Base-by-base conservation (phyloP, 352 stramenopile genomes). In the Blastocystis hominis region DNA sequence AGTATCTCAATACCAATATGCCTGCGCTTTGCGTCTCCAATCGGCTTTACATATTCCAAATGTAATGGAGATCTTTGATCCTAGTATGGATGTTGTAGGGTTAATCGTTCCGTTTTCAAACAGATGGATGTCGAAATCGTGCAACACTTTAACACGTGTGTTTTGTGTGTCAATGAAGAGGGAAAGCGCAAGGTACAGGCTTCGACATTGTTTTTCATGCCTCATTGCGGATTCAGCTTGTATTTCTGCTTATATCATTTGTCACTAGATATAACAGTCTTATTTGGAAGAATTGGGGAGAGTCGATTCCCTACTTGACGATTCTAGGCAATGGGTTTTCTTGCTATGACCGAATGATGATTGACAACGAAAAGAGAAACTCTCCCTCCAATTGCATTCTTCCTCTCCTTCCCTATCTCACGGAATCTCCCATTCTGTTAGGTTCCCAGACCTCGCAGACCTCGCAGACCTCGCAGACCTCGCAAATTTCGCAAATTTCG, bases 151-250 rank as follows among this genome's bases (percentile, higher is more conserved):
- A 72, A 72, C 20, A 46, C 62, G 9, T 24, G 40, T n/a, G 30
- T 72, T 17, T 34, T 72, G 6, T 72, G 62, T 34, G 20, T n/a
- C 7, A 72, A 72, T 46, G 62, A 72, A 20, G 24, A 47, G 10
- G 62, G 62, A 7, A 72, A 72, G 0, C 62, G 62, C 30, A 6
- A 7, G 7, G 62, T 72, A 6, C 15, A 42, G 5, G 9, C 17
- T 34, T 34, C 34, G 15, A 72, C 62, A 20, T 34, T 72, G 0
- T 72, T 72, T 47, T 72, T 47, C 30, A 72, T 72, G 62, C 62
- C 62, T 72, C 62, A 72, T 34, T 72, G 62, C 20, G 62, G 62
- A 17, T 72, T 72, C 62, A 72, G 62, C 20, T 20, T 72, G 20
- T 59, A 59, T 59, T 3, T 59, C 50, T 59, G 13, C 10, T 59